phyloP scores from a whole-genome alignment of 2,329 filamentous ascomycete species.

The Penicillium polonicum region DNA sequence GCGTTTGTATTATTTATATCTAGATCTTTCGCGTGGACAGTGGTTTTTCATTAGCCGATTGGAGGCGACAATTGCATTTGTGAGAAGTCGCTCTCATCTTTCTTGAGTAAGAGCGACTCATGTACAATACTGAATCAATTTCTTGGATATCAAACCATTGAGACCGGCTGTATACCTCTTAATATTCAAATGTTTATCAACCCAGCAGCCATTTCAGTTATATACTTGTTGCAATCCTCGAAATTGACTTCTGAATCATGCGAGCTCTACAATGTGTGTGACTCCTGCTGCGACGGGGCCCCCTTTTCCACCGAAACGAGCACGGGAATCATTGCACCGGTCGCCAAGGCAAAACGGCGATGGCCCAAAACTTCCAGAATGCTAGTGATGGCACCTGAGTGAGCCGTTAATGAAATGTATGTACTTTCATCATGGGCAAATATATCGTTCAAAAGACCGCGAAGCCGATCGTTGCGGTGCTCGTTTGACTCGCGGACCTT shows the following conservation, averaged over 20 bases:
- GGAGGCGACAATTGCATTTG: constrained; percentile 15
- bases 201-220: constrained; percentile 13
- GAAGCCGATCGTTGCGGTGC: constrained; percentile 49
- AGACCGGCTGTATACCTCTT: not conserved
- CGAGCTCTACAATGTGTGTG: not conserved
- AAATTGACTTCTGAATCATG: not conserved
- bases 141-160: constrained; percentile 11
- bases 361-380: constrained; percentile 50
- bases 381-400: constrained; percentile 59
- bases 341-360: constrained; percentile 47
- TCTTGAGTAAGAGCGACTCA: constrained; percentile 9
- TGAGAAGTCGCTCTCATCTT: constrained; percentile 8
- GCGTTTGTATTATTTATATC: constrained; percentile 35
- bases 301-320: constrained; percentile 46
- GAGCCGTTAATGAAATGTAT: constrained; percentile 56
- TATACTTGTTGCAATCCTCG: constrained; percentile 1
- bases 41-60: constrained; percentile 19
- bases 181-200: constrained; percentile 27
- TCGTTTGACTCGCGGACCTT: constrained; percentile 50
- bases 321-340: constrained; percentile 54
- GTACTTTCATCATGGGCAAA: constrained; percentile 49
- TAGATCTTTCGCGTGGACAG: constrained; percentile 21
- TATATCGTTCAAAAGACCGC: constrained; percentile 53
- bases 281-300: too few relatives aligned
- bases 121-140: constrained; percentile 24